Evolutionary conservation across 768 basidiomycete species (phyloP).

Genomic region (Mycena amicta): DNA sequence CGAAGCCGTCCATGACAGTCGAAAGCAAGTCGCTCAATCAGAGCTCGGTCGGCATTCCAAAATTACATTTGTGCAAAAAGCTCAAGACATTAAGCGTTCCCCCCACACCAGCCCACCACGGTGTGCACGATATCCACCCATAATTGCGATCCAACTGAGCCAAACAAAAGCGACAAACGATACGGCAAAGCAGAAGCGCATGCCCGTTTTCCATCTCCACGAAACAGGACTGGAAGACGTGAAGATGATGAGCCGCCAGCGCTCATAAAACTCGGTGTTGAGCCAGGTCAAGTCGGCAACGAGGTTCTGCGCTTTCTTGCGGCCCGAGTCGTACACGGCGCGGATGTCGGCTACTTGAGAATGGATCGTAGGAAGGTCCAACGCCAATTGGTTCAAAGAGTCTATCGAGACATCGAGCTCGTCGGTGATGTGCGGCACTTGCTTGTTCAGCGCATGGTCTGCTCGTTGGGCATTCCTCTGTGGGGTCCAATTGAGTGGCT

Average conservation of each 20-base stretch:
- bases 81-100: conserved; percentile 72
- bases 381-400: conserved; percentile 58
- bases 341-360: conserved; percentile 64
- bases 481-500: conserved; percentile 2
- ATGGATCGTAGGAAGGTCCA: conserved; percentile 62
- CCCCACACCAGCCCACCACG: conserved; percentile 79
- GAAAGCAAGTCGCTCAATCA: conserved; percentile 3
- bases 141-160: conserved; percentile 60
- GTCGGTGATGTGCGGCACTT: conserved; percentile 62
- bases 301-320: conserved; percentile 66
- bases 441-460: conserved; percentile 55
- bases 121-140: conserved; percentile 74
- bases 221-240: conserved; percentile 73
- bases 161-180: conserved; percentile 61
- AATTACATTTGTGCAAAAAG: conserved; percentile 6
- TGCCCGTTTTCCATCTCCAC: conserved; percentile 64
- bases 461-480: conserved; percentile 64
- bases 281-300: conserved; percentile 72
- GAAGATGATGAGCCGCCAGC: conserved; percentile 76
- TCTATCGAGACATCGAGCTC: conserved; percentile 64
- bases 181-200: conserved; percentile 62
- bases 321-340: conserved; percentile 71
- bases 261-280: conserved; percentile 77
- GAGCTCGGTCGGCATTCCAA: conserved; percentile 5
- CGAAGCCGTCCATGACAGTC: conserved; percentile 69